phyloP scores from a whole-genome alignment of 1,284 basidiomycete genomes.

The Pascua sp. region DNA sequence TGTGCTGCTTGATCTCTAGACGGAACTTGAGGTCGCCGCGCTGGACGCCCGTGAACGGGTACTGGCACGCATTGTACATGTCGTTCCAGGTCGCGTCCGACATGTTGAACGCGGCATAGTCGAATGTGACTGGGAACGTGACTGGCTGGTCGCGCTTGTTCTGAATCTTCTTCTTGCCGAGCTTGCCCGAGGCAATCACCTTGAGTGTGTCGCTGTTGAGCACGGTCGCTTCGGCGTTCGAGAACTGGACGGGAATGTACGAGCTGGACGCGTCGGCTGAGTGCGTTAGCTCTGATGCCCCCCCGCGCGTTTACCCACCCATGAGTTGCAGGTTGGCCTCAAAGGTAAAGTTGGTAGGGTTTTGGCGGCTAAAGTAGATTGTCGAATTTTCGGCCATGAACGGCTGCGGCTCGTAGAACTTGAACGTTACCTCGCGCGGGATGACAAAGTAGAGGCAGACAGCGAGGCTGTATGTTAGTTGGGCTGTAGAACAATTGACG shows the following conservation, averaged over 20 bases:
- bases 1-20: constrained; percentile 64
- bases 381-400: constrained; percentile 61
- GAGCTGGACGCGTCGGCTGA: constrained; percentile 65
- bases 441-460: constrained; percentile 70
- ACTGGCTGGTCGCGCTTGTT: constrained; percentile 63
- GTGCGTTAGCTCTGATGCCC: background rate
- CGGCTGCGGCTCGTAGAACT: constrained; percentile 60
- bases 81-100: constrained; percentile 75
- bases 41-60: constrained; percentile 55
- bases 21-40: constrained; percentile 68
- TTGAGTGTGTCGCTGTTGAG: constrained; percentile 61
- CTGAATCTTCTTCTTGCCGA: constrained; percentile 58
- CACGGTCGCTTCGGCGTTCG: constrained; percentile 57
- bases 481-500: background rate
- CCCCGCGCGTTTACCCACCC: constrained; percentile 27
- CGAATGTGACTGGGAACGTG: constrained; percentile 70
- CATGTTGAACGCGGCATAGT: constrained; percentile 72
- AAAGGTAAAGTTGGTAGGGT: constrained; percentile 82
- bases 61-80: constrained; percentile 76
- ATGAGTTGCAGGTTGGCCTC: constrained; percentile 67
- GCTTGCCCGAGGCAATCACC: constrained; percentile 63
- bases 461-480: constrained; percentile 55
- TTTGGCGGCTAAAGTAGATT: constrained; percentile 57
- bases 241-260: constrained; percentile 70
- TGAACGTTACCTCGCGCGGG: constrained; percentile 70